Evolutionary conservation across 2,329 filamentous ascomycete species (phyloP), one percentile per base, ranked within the genome.

Genomic region (Alternaria gansuensis): DNA sequence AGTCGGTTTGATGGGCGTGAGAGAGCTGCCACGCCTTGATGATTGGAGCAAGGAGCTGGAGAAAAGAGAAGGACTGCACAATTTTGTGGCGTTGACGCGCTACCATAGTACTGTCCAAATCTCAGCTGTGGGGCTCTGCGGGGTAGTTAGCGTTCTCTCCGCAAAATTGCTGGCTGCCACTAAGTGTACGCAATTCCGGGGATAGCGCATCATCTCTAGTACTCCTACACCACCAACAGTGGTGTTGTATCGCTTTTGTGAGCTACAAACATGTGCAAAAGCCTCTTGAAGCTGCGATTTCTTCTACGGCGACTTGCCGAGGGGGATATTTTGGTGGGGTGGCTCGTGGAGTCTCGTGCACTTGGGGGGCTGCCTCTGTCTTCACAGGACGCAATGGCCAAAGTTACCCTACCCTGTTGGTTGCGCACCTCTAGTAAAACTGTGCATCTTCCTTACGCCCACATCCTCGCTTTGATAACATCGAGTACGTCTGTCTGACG

Each of bases 21-120:
- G 51, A 65, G 51, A 54, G 60, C 65, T 14, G 54, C 65, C 23
- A 59, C 67, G 41, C 41, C n/a, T 65, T 57, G 57, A 68, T 67
- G 66, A 52, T 63, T 29, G 48, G 57, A 54, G 55, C 21, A 63
- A 63, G 21, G 24, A 17, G 17, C 62, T 67, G 62, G 65, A 62
- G 51, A 63, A 68, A 29, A 39, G 28, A 11, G 31, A 14, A 34
- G 9, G 17, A 13, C 31, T 50, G 34, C 33, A 9, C 39, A 50
- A 14, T 36, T 31, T 23, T 31, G 44, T n/a, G 21, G 23, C 33
- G 34, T 24, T 28, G 40, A 26, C 29, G 21, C 37, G 44, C 41
- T 50, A 17, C 17, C 17, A 17, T 17, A 17, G 17, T 17, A 17
- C 17, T 17, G 17, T 17, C 17, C 17, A 49, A 46, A 31, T 31